Base-by-base conservation (phyloP, 371 early-diverging fungal genomes). In the Saksenaea vasiformis region DNA sequence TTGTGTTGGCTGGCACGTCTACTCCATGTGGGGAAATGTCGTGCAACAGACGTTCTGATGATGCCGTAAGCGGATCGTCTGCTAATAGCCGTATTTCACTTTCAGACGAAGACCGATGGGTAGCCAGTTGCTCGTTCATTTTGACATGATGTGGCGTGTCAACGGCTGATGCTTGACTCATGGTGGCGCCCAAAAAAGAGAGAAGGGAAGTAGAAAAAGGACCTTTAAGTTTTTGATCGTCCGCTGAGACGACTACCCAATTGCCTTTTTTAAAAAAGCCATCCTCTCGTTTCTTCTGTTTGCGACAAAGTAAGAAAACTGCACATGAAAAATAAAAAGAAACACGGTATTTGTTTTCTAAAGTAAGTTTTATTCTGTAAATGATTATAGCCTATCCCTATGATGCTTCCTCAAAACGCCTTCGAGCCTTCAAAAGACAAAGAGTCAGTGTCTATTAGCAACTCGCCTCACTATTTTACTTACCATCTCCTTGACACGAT, bases 401-500 rank as follows among this genome's bases (percentile, higher is more conserved):
- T 19, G 51, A 22, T 8, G 51, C 22, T 22, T 47, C 51, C 24
- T 47, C 51, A 17, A 47, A 47, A 10, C 51, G 51, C 51, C 51
- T 47, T 47, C 51, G 51, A 22, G 51, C 51, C 51, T 47, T 47
- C 9, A 22, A 10, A 9, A 17, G 22, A 14, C 8, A 41, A 7
- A 14, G 17, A 41, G 22, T 47, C 51, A 47, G 51, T 10, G 10
- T 19, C 9, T 17, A 22, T 22, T 19, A 9, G n/a, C n/a, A n/a
- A n/a, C 47, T 26, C 54, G 36, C 28, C 2, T 27, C 9, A 38
- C 14, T 27, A 35, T 35, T 28, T 8, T 19, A n/a, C 31, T 56
- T 68, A 64, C 68, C 68, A 64, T 68, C 59, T 68, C 68, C 57
- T 60, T 68, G 8, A 61, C 68, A 56, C 56, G 37, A 17, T 68